Evolutionary conservation across 441 rosid genomes (phyloP).

Genomic region (Pelargonium fulgidum): DNA sequence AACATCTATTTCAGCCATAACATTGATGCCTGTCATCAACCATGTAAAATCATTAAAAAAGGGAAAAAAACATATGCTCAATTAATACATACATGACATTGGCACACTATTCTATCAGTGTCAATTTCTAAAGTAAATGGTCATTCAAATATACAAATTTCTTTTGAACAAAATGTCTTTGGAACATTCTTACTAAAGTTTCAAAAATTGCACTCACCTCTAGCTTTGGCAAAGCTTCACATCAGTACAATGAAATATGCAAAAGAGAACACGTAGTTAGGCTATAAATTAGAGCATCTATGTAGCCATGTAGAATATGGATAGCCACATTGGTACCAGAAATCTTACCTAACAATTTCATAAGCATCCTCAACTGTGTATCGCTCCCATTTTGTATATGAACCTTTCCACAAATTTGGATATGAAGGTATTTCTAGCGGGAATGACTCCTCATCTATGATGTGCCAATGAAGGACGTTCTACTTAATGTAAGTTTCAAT

Average conservation of each 20-base stretch:
- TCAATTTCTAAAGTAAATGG: not conserved
- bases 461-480: constrained; percentile 99
- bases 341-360: constrained; percentile 69
- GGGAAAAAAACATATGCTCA: not conserved
- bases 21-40: constrained; percentile 64
- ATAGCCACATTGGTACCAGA: constrained; percentile 8
- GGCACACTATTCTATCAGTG: not conserved
- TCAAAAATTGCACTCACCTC: constrained; percentile 44
- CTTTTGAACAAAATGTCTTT: not conserved
- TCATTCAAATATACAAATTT: not conserved
- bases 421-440: constrained; percentile 78
- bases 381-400: constrained; percentile 82
- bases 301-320: not conserved
- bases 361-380: constrained; percentile 85
- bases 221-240: constrained; percentile 78
- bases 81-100: not conserved
- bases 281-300: not conserved
- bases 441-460: constrained; percentile 82
- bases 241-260: constrained; percentile 24
- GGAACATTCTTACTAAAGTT: not conserved
- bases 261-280: constrained; percentile 22
- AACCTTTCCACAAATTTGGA: constrained; percentile 86
- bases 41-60: constrained; percentile 10
- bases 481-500: constrained; percentile 40
- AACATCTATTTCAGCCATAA: constrained; percentile 88